These are phyloP conservation scores for Dorcoceras hygrometricum DNA, from an alignment of 257 asterid species.

Conservation along the genomic window DNA sequence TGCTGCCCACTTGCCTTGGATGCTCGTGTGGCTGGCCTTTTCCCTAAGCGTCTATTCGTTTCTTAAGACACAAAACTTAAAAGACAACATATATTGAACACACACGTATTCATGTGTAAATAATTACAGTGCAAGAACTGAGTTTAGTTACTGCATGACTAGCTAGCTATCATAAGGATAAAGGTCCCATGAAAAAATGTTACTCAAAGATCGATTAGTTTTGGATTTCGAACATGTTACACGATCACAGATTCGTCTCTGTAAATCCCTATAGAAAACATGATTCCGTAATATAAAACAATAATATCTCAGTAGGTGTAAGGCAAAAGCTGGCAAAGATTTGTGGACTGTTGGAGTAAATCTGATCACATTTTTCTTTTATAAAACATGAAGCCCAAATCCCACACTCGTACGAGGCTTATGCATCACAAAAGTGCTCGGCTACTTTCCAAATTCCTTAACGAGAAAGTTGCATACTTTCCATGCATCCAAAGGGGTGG, in stretches of 20 bases:
- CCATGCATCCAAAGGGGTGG: constrained; percentile 33
- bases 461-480: constrained; percentile 61
- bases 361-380: constrained; percentile 27
- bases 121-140: no score
- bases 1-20: constrained; percentile 46
- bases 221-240: no score
- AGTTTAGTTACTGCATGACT: no score
- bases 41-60: background rate
- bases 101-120: no score
- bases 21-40: constrained; percentile 28
- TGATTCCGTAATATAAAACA: no score
- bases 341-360: constrained; percentile 24
- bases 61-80: background rate
- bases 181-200: no score
- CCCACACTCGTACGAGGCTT: constrained; percentile 69
- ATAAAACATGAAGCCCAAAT: constrained; percentile 35
- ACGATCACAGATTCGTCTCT: no score
- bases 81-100: no score
- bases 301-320: no score
- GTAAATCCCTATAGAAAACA: no score
- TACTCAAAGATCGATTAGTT: no score
- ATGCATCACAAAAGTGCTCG: constrained; percentile 50
- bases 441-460: constrained; percentile 38
- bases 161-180: no score
- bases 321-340: constrained; percentile 34